Base-by-base conservation (phyloP, 192 early-diverging fungal species). In the Funneliformis mosseae region DNA sequence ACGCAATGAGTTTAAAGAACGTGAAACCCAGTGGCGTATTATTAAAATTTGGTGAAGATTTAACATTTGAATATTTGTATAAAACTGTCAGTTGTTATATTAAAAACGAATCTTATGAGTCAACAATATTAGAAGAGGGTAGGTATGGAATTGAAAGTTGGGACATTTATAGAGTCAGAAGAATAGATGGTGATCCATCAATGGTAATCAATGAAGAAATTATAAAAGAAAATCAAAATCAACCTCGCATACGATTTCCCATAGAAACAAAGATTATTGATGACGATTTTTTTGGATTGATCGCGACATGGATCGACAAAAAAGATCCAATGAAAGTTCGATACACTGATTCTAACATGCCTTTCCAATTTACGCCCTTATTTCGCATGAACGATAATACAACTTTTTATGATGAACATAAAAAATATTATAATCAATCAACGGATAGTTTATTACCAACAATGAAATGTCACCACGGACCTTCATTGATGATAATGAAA, bases 401-500 rank as follows among this genome's bases (percentile, higher is more conserved):
- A 43, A 25, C 21, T 67, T 72, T 72, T 5, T 72, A 45, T 25
- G 0, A 67, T 4, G 16, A 67, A 67, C 42, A 33, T 45, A 9
- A 12, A 4, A 33, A 72, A n/a, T 46, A 41, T 45, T 72, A 72
- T 45, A 72, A 72, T 46, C 14, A 72, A 72, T 72, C 70, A 46
- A 45, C 69, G 16, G 3, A 72, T 72, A n/a, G 25, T 2, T 45
- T 45, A 45, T 45, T 72, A 72, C 70, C 70, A 72, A 72, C 70
- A 45, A 72, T 72, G 70, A 72, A 72, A 72, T 72, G 70, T 46
- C 42, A 25, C 14, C 38, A 72, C 6, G 70, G 33, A 23, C 70
- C 70, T 45, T 72, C 70, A 72, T 12, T 72, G 25, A 72, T 72
- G 70, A 72, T 72, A 45, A 72, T 72, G n/a, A 72, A 72, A 72